phyloP scores from a whole-genome alignment of 768 basidiomycete species.

The Solioccasus polychromus region DNA sequence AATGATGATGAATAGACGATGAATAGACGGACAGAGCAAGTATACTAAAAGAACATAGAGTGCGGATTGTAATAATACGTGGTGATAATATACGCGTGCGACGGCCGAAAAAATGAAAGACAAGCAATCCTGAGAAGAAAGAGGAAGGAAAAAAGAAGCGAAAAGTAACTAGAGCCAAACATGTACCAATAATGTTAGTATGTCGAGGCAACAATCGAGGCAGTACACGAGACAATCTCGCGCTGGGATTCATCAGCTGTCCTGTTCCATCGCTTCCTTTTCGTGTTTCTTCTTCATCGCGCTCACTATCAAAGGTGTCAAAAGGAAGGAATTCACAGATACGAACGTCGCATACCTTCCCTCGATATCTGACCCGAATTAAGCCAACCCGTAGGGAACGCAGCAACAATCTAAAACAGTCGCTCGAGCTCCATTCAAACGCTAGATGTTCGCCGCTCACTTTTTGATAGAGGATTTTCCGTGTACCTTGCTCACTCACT shows the following conservation, averaged over 20 bases:
- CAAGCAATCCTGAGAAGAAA: neutral
- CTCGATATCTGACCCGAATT: slow-evolving; percentile 82
- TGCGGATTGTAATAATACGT: slow-evolving; percentile 13
- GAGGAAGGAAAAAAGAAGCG: neutral
- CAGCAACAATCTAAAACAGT: slow-evolving; percentile 59
- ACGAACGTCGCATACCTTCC: slow-evolving; percentile 58
- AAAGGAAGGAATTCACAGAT: neutral
- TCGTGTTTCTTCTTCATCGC: slow-evolving; percentile 82
- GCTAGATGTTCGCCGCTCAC: slow-evolving; percentile 31
- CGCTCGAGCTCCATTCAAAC: neutral
- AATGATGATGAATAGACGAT: too few relatives aligned
- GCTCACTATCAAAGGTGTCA: slow-evolving; percentile 51
- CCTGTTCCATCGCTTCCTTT: slow-evolving; percentile 66
- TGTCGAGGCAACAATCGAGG: neutral
- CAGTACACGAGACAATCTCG: neutral
- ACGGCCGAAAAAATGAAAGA: too few relatives aligned
- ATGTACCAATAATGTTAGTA: slow-evolving; percentile 21
- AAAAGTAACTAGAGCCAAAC: too few relatives aligned
- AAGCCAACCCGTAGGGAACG: slow-evolving; percentile 83
- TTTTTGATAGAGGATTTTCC: slow-evolving; percentile 81
- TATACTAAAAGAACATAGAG: too few relatives aligned
- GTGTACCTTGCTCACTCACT: slow-evolving; percentile 76
- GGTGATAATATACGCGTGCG: slow-evolving; percentile 17
- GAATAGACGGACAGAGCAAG: too few relatives aligned
- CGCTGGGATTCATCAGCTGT: slow-evolving; percentile 24